These are phyloP conservation scores for Clonostachys rhizophaga DNA, from an alignment of 2,329 filamentous ascomycete species.

Conservation along the genomic window DNA sequence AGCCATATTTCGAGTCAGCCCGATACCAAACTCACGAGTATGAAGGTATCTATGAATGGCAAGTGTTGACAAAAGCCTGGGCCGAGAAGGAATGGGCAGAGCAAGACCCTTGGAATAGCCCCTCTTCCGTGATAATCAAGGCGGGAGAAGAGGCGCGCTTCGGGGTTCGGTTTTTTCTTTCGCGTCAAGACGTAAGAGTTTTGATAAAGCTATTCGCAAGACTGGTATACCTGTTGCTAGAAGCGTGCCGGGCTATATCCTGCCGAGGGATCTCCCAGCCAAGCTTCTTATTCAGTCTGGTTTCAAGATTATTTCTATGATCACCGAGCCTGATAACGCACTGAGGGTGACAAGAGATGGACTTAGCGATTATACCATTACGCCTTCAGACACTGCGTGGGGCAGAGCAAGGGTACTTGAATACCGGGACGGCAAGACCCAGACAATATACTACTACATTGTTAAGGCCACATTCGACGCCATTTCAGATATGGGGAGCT, in stretches of 20 bases:
- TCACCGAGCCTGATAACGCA: constrained; percentile 26
- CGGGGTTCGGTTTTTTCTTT: constrained; percentile 46
- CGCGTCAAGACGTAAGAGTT: constrained; percentile 33
- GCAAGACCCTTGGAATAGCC: constrained; percentile 47
- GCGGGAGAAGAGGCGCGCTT: constrained; percentile 38
- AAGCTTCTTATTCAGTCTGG: constrained; percentile 37
- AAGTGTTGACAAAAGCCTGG: constrained; percentile 47
- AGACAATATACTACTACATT: constrained; percentile 53
- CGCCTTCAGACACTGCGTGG: constrained; percentile 35
- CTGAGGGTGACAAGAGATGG: constrained; percentile 21
- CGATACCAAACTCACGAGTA: constrained; percentile 49
- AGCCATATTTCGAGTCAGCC: constrained; percentile 30
- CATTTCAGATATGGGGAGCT: constrained; percentile 41
- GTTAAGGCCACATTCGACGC: constrained; percentile 38
- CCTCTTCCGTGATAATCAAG: constrained; percentile 37
- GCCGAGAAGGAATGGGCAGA: constrained; percentile 50
- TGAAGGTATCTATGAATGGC: constrained; percentile 58
- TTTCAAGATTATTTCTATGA: constrained; percentile 30
- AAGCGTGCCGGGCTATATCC: constrained; percentile 49
- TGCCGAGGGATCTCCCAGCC: constrained; percentile 39
- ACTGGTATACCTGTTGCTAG: constrained; percentile 42
- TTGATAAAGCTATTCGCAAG: constrained; percentile 37
- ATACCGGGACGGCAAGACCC: constrained; percentile 40
- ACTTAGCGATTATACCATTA: constrained; percentile 31
- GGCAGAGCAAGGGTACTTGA: constrained; percentile 42